phyloP scores from a whole-genome alignment of 108 stramenopile genomes.

The Fragilaria radians region DNA sequence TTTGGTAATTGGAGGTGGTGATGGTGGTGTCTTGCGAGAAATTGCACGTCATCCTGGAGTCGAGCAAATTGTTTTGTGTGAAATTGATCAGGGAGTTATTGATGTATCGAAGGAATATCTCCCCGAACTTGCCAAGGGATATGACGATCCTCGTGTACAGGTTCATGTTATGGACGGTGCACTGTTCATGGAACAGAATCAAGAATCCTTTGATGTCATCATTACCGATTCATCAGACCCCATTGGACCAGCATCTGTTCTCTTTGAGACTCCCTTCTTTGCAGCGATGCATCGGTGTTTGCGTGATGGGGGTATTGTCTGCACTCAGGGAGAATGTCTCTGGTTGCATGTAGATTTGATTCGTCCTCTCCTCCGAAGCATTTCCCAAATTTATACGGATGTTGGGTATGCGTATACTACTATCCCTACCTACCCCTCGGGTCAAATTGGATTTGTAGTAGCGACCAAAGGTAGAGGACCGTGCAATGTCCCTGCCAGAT shows the following conservation, averaged over 20 bases:
- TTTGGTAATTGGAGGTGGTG: slow-evolving; percentile 96
- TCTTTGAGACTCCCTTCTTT: slow-evolving; percentile 95
- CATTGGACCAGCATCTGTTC: slow-evolving; percentile 90
- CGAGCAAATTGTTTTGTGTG: slow-evolving; percentile 92
- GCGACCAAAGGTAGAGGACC: slow-evolving; percentile 57
- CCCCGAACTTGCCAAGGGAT: slow-evolving; percentile 78
- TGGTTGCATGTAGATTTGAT: slow-evolving; percentile 95
- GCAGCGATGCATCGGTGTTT: slow-evolving; percentile 83
- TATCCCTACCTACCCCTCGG: slow-evolving; percentile 97
- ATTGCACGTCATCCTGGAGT: slow-evolving; percentile 82
- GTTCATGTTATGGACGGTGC: slow-evolving; percentile 86
- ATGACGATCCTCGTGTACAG: slow-evolving; percentile 88
- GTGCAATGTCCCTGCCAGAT: slow-evolving; percentile 52
- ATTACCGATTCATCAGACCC: slow-evolving; percentile 91
- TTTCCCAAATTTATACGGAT: slow-evolving; percentile 56
- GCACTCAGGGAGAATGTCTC: slow-evolving; percentile 97
- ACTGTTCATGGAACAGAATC: slow-evolving; percentile 77
- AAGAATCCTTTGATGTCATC: slow-evolving; percentile 78
- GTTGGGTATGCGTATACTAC: slow-evolving; percentile 98
- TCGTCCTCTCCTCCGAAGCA: slow-evolving; percentile 63
- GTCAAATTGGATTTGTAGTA: slow-evolving; percentile 97
- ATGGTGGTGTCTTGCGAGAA: slow-evolving; percentile 96
- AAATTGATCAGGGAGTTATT: slow-evolving; percentile 89
- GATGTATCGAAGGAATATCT: slow-evolving; percentile 77
- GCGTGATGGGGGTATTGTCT: slow-evolving; percentile 89